Base-by-base conservation (phyloP, 805 yeast genomes). In the Kodamaea kakaduensis region DNA sequence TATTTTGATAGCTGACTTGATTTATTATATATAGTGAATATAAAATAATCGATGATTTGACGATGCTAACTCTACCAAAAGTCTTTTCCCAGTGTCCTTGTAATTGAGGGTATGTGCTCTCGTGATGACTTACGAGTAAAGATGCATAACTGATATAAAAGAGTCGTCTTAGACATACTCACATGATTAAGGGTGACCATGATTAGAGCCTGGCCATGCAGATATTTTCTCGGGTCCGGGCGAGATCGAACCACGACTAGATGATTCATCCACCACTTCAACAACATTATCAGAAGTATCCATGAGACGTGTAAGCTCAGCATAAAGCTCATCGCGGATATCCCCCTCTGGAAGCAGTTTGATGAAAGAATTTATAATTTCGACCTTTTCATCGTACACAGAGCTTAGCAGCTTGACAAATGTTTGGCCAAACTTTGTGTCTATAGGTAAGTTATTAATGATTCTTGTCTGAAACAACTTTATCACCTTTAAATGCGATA, bases 181-280 rank as follows among this genome's bases (percentile, higher is more conserved):
- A 14, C 6, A 6, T 6, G 9, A 21, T 52, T 39, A 56, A 13
- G 84, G 83, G 51, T 79, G 85, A 0, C 82, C 81, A 45, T 77
- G 84, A 45, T 78, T 71, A 9, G 76, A 68, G 0, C 84, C 84
- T 0, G 85, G 85, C 85, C 85, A 79, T 1, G 85, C 73, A 20
- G 60, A 56, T 6, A 66, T 64, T 28, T 51, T 54, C 36, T 66
- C 70, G 2, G 68, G 67, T 6, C 50, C 51, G 5, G 67, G 66
- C 1, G 45, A 38, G 10, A 63, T 53, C 2, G 56, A 42, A 3
- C 56, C 50, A 15, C 54, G 38, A 29, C 58, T 51, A 6, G 38
- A 18, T 9, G 32, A 30, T 6, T 48, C 52, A 32, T 56, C 44
- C 13, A 42, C 23, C 4, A 43, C 30, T 9, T 54, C 55, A 19